These are phyloP conservation scores for Aspergillus fumigatus DNA, from an alignment of 2,329 filamentous ascomycete genomes.

Conservation along the genomic window DNA sequence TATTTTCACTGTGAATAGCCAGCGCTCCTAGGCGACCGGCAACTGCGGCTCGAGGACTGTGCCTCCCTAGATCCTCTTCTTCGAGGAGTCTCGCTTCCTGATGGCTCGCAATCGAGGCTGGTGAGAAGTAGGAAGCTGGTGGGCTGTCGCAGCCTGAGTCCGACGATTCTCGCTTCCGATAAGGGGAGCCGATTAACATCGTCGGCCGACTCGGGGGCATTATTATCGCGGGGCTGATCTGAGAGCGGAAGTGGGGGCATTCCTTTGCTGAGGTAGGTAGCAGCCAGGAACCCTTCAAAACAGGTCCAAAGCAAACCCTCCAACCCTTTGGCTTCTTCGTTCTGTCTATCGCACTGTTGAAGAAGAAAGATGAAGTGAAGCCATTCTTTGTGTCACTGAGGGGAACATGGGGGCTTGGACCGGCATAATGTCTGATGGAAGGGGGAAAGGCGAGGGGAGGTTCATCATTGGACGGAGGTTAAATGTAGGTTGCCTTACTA, in stretches of 20 bases:
- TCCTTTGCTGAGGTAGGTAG: slow-evolving; percentile 10
- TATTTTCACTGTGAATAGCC: slow-evolving; percentile 32
- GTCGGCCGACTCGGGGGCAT: slow-evolving; percentile 24
- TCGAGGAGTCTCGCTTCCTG: slow-evolving; percentile 28
- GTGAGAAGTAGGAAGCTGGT: slow-evolving; percentile 31
- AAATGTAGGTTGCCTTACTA: not conserved
- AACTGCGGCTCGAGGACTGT: slow-evolving; percentile 38
- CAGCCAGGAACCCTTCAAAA: not conserved
- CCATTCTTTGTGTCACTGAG: slow-evolving; percentile 10
- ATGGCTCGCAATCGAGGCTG: slow-evolving; percentile 25
- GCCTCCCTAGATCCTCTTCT: slow-evolving; percentile 28
- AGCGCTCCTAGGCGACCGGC: slow-evolving; percentile 38
- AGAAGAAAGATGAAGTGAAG: not conserved
- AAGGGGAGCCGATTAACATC: slow-evolving; percentile 25
- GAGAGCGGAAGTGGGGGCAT: slow-evolving; percentile 20
- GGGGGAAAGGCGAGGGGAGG: not conserved
- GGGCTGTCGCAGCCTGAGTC: slow-evolving; percentile 27
- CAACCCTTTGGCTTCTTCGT: not conserved
- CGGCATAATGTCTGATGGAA: slow-evolving; percentile 5
- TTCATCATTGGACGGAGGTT: not conserved
- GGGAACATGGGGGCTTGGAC: slow-evolving; percentile 8
- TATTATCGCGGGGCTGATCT: slow-evolving; percentile 28
- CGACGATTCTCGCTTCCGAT: slow-evolving; percentile 32
- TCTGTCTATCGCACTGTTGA: slow-evolving; percentile 6
- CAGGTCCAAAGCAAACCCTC: not conserved